Evolutionary conservation across 352 stramenopile species (phyloP), one percentile per base, ranked within the genome.

Genomic region (Globisporangium okanoganense): DNA sequence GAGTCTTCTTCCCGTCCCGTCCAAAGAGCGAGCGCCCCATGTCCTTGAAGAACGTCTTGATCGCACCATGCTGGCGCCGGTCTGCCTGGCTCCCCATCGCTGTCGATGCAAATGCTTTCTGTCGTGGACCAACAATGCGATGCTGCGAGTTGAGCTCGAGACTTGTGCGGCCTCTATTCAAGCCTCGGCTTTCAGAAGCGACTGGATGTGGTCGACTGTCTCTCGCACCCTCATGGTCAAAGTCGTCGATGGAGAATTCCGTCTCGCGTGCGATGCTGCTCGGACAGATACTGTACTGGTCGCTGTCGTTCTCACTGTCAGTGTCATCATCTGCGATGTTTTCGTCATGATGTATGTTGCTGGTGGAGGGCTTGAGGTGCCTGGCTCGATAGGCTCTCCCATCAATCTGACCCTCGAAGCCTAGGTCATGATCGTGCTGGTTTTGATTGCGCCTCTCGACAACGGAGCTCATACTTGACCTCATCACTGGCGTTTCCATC

Each of bases 21-120:
- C 53, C 7, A 29, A 70, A 66, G 18, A 70, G 24, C 24, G 59
- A 61, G 38, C 48, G 54, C 33, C 52, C 44, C 44, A 67, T 35
- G 47, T 64, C 62, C 22, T 50, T 49, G 14, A 70, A 50, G 20
- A 67, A 53, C 47, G 54, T 59, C 7, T 29, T 59, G 22, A 70
- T 25, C 8, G 12, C 18, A 9, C 38, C 18, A 22, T 58, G 52
- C 10, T 1, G 27, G 9, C 29, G 50, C 0, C 38, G 36, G 36
- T 52, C 31, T 3, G 13, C 7, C n/a, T 31, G 16, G 36, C n/a
- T 18, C 38, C 16, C 16, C 58, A 58, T 51, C 20, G 13, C 14
- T 14, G 36, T 33, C 7, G 27, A 4, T 24, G 49, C 20, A 22
- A 36, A 24, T 41, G 20, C 7, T 55, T 55, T 41, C 16, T 55